phyloP scores from a whole-genome alignment of 441 rosid species.

The Erodium moschatum region DNA sequence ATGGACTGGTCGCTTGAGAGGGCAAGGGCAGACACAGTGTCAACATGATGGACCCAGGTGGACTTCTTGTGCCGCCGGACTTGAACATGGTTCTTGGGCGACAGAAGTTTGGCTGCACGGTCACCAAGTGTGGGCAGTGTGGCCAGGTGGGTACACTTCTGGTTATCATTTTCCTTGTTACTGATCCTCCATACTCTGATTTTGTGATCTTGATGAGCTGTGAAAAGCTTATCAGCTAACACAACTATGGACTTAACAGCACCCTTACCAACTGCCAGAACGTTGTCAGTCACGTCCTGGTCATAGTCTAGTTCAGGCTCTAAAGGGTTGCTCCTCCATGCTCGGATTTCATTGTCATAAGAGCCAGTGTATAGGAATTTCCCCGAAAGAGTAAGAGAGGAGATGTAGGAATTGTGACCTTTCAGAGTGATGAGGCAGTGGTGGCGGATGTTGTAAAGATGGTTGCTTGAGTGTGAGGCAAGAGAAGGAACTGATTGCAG shows the following conservation, averaged over 20 bases:
- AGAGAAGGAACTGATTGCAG: constrained; percentile 40
- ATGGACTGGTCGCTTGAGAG: constrained; percentile 53
- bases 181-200: constrained; percentile 82
- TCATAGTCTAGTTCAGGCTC: constrained; percentile 30
- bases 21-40: constrained; percentile 70
- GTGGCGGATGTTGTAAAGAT: constrained; percentile 23
- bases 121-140: constrained; percentile 79
- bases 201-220: constrained; percentile 90
- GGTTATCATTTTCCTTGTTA: constrained; percentile 28
- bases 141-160: constrained; percentile 50
- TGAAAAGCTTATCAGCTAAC: constrained; percentile 59
- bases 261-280: constrained; percentile 45
- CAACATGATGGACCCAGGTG: constrained; percentile 81
- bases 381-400: constrained; percentile 52
- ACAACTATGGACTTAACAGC: constrained; percentile 71
- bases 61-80: constrained; percentile 63
- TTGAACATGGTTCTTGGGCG: constrained; percentile 57
- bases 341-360: constrained; percentile 49
- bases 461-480: constrained; percentile 19
- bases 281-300: constrained; percentile 20
- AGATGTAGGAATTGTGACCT: constrained; percentile 52
- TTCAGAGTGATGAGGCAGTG: constrained; percentile 54
- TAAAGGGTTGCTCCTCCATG: constrained; percentile 42
- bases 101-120: constrained; percentile 47
- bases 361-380: constrained; percentile 64